Conservation (phyloP, 805 yeast genomes). For the Zygotorulaspora florentina region DNA sequence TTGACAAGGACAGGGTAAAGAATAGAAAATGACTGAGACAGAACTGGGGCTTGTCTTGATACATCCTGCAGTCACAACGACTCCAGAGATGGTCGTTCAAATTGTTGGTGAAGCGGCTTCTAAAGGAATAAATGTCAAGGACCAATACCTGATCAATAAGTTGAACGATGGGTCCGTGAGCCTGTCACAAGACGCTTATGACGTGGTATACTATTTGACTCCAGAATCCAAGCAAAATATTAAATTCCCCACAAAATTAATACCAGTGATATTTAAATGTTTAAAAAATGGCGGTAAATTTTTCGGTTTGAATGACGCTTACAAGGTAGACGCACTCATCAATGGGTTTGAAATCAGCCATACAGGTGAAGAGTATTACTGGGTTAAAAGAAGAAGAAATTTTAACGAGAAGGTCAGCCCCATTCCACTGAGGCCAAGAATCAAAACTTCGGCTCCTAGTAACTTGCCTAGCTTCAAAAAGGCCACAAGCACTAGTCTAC, state of each 20-base stretch:
- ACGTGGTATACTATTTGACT: conserved; percentile 50
- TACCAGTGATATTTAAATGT: conserved; percentile 38
- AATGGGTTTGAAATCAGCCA: conserved; percentile 52
- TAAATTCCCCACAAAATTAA: conserved; percentile 45
- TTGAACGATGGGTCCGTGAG: conserved; percentile 47
- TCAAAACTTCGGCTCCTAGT: conserved; percentile 15
- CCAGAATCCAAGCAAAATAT: conserved; percentile 46
- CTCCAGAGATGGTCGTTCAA: conserved; percentile 47
- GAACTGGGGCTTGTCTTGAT: conserved; percentile 43
- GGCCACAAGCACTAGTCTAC: conserved; percentile 19
- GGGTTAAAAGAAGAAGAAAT: conserved; percentile 53
- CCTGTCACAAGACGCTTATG: conserved; percentile 38
- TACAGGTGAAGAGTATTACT: conserved; percentile 38
- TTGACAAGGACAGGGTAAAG: background rate
- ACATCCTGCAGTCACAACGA: conserved; percentile 65
- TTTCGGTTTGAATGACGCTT: conserved; percentile 44
- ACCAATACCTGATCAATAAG: conserved; percentile 56
- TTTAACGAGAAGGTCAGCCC: conserved; percentile 30
- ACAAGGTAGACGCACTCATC: conserved; percentile 56
- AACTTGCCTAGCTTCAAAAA: conserved; percentile 27
- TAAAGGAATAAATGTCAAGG: conserved; percentile 29
- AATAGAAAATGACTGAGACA: conserved; percentile 8
- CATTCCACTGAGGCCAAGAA: conserved; percentile 30
- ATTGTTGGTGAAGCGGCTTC: conserved; percentile 24
- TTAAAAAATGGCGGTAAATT: conserved; percentile 45